These are phyloP conservation scores for Gryganskiella cystojenkinii DNA, from an alignment of 192 early-diverging fungal genomes.

Conservation along the genomic window DNA sequence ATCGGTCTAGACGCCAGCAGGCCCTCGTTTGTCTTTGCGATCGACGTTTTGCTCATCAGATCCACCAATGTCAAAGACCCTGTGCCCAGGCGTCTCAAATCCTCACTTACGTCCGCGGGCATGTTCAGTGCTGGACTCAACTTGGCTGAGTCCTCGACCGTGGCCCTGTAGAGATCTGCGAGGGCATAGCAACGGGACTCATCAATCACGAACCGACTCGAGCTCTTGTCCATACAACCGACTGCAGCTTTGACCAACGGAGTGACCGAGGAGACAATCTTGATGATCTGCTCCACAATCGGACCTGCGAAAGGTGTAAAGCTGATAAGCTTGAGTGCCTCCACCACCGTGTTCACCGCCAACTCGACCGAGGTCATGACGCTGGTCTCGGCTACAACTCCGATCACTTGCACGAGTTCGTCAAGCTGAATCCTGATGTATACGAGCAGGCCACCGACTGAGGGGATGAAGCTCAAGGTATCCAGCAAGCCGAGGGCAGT, in stretches of 20 bases:
- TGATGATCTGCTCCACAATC: not conserved
- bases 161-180: conserved; percentile 23
- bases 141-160: conserved; percentile 12
- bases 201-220: not conserved
- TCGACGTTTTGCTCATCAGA: conserved; percentile 18
- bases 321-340: too few relatives aligned
- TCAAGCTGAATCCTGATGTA: too few relatives aligned
- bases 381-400: too few relatives aligned
- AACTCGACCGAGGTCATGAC: too few relatives aligned
- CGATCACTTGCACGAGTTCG: too few relatives aligned
- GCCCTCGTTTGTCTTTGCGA: conserved; percentile 23
- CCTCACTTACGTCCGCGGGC: conserved; percentile 4
- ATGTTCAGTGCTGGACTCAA: conserved; percentile 14
- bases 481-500: too few relatives aligned
- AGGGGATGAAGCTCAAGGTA: too few relatives aligned
- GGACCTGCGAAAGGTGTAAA: too few relatives aligned
- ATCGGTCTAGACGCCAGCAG: conserved; percentile 18
- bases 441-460: too few relatives aligned
- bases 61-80: conserved; percentile 18
- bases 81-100: conserved; percentile 11
- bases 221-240: not conserved
- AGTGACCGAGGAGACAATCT: not conserved
- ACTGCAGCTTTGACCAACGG: not conserved
- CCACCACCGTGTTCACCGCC: too few relatives aligned
- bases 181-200: conserved; percentile 5